These are phyloP conservation scores for Ceriops tagal DNA, from an alignment of 345 rosid genomes.

Conservation along the genomic window DNA sequence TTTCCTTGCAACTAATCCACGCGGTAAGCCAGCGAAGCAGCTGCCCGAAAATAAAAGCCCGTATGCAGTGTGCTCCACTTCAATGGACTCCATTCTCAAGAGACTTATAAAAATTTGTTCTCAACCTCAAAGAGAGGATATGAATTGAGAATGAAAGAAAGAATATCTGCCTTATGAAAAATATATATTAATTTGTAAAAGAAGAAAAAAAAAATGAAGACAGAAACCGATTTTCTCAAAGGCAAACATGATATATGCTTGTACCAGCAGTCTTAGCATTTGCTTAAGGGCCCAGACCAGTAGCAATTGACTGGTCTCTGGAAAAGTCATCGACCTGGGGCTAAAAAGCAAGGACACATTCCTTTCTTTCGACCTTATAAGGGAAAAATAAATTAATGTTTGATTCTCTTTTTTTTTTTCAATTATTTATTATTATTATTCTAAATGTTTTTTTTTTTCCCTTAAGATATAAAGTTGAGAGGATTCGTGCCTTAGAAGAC, in stretches of 20 bases:
- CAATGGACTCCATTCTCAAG: too few relatives aligned
- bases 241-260: background rate
- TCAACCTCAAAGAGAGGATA: background rate
- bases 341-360: background rate
- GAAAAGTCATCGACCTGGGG: background rate
- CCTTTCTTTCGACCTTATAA: constrained; percentile 9
- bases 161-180: background rate
- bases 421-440: background rate
- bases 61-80: too few relatives aligned
- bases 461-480: background rate
- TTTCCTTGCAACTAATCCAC: background rate
- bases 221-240: background rate
- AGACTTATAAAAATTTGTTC: too few relatives aligned
- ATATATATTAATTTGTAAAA: background rate
- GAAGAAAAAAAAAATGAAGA: background rate
- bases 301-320: background rate
- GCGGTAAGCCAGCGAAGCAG: background rate
- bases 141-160: background rate
- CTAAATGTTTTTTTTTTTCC: background rate
- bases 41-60: too few relatives aligned
- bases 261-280: constrained; percentile 9
- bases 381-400: background rate
- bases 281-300: background rate
- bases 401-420: background rate
- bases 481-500: constrained; percentile 25